A percentile compares a stretch with the other conserved stretches of the same genome.
These are phyloP conservation scores for Colletotrichum sp. DNA, from an alignment of 2,329 filamentous ascomycete species.

Conservation along the genomic window DNA sequence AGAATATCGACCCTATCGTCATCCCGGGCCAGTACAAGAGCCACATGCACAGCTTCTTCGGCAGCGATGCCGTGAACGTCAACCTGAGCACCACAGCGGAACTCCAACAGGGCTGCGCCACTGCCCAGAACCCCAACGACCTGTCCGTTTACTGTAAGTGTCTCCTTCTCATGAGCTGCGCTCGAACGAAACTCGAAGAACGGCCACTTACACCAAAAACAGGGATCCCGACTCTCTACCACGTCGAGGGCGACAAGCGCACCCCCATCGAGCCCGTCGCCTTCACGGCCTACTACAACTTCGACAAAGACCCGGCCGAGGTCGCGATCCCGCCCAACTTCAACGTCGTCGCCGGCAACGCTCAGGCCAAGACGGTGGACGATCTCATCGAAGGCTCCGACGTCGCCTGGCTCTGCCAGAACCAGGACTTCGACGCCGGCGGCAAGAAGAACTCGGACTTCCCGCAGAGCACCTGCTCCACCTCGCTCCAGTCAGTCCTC, in stretches of 20 bases:
- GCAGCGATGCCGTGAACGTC: slow-evolving; percentile 35
- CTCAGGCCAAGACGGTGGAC: slow-evolving; percentile 35
- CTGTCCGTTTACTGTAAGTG: slow-evolving; percentile 44
- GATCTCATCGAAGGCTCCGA: slow-evolving; percentile 18
- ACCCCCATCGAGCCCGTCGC: slow-evolving; percentile 40
- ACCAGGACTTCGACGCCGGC: slow-evolving; percentile 8
- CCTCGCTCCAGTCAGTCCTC: slow-evolving; percentile 27
- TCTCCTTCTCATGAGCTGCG: too few species aligned
- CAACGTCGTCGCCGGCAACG: slow-evolving; percentile 45
- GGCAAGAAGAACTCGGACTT: slow-evolving; percentile 9
- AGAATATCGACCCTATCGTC: slow-evolving; percentile 38
- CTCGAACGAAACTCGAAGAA: too few species aligned
- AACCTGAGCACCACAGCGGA: slow-evolving; percentile 34
- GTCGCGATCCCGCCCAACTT: slow-evolving; percentile 49
- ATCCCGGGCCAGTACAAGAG: slow-evolving; percentile 34
- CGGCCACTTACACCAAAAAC: not conserved
- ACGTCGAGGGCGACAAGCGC: slow-evolving; percentile 40
- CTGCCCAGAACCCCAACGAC: slow-evolving; percentile 48
- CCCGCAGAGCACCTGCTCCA: slow-evolving; percentile 27
- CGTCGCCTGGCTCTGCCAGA: slow-evolving; percentile 18
- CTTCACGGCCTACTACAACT: slow-evolving; percentile 50
- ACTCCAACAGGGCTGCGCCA: slow-evolving; percentile 42
- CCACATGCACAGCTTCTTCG: slow-evolving; percentile 39
- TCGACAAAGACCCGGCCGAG: slow-evolving; percentile 44
- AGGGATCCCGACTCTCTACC: slow-evolving; percentile 47